Evolutionary conservation across 2,329 filamentous ascomycete genomes (phyloP).

Genomic region (Pyricularia sp.): DNA sequence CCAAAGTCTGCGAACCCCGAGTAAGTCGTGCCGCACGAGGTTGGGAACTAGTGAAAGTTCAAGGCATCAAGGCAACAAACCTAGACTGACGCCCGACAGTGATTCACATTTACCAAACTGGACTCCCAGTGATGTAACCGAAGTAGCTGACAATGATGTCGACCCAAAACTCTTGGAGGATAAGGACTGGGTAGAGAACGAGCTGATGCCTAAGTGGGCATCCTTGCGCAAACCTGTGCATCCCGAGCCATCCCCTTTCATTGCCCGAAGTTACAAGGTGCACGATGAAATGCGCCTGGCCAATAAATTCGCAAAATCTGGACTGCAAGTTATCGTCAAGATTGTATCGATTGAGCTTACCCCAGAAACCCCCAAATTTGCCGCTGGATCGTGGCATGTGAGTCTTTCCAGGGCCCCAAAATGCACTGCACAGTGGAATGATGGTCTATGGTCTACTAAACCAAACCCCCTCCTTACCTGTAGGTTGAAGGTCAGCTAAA

Average conservation of each 20-base stretch:
- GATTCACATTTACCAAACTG: neutral
- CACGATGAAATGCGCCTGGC: neutral
- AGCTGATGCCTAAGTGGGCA: neutral
- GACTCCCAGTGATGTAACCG: neutral
- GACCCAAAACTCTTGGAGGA: neutral
- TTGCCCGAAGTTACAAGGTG: neutral
- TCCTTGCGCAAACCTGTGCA: conserved; percentile 9
- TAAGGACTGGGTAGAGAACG: neutral
- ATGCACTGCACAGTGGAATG: conserved; percentile 7
- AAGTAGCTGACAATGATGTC: neutral
- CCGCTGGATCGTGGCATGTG: conserved; percentile 36
- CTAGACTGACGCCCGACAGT: neutral
- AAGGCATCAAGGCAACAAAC: neutral
- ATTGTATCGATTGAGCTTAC: conserved; percentile 49
- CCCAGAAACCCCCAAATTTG: conserved; percentile 41
- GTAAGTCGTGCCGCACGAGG: neutral
- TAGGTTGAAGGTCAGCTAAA: conserved; percentile 37
- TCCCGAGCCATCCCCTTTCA: conserved; percentile 8
- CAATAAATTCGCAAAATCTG: conserved; percentile 20
- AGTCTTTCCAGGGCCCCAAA: conserved; percentile 4
- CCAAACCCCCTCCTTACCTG: conserved; percentile 12
- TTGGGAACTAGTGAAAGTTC: neutral
- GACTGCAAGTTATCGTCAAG: conserved; percentile 55
- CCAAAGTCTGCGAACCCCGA: neutral
- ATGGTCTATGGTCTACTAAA: neutral